Conservation (phyloP, 2,329 filamentous ascomycete species). For the Podosphaera xanthii region DNA sequence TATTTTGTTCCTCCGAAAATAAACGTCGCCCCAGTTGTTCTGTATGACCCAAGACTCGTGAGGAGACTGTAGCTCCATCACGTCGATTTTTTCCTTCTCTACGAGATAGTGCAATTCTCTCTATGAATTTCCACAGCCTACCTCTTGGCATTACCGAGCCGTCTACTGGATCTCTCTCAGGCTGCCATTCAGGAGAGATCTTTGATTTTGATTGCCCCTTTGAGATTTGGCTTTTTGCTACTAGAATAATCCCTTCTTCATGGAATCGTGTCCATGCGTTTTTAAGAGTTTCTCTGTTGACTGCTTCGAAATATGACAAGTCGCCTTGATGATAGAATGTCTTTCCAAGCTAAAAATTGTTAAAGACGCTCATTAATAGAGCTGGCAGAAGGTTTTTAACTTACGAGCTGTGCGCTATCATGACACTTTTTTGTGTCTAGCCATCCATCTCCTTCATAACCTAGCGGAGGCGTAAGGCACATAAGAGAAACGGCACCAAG, state of each 20-base stretch:
- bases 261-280: constrained; percentile 77
- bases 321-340: constrained; percentile 96
- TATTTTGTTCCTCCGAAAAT: constrained; percentile 29
- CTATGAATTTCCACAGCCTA: constrained; percentile 75
- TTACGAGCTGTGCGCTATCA: constrained; percentile 56
- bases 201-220: constrained; percentile 39
- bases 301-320: constrained; percentile 88
- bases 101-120: constrained; percentile 60
- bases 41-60: constrained; percentile 53
- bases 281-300: constrained; percentile 93
- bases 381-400: constrained; percentile 12
- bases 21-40: constrained; percentile 49
- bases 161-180: constrained; percentile 36
- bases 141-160: constrained; percentile 45
- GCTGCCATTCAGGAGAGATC: constrained; percentile 53
- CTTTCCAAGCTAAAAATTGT: constrained; percentile 48
- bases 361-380: background rate
- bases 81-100: constrained; percentile 87
- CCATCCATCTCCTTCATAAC: constrained; percentile 40
- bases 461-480: constrained; percentile 54
- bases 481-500: constrained; percentile 72
- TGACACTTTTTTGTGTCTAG: constrained; percentile 58
- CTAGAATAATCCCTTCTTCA: constrained; percentile 69
- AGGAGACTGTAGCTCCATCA: constrained; percentile 77
- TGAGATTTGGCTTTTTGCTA: constrained; percentile 42